Conservation (phyloP, 2,329 filamentous ascomycete genomes). For the Epichloe brachyelytri region DNA sequence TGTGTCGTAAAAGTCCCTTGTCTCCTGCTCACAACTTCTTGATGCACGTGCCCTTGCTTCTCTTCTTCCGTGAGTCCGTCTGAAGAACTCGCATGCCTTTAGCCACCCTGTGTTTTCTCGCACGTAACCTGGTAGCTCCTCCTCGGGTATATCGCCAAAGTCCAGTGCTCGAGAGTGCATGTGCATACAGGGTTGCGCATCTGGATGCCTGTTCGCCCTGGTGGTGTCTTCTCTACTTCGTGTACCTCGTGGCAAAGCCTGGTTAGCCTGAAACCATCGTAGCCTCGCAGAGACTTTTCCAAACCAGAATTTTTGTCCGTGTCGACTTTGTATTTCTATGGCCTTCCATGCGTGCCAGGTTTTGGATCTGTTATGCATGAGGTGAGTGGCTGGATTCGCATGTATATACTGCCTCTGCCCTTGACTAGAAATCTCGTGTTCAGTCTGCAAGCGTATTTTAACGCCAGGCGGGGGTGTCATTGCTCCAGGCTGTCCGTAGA, state of each 20-base stretch:
- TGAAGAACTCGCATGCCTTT: conserved; percentile 25
- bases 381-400: conserved; percentile 39
- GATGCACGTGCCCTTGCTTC: conserved; percentile 5
- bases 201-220: conserved; percentile 3
- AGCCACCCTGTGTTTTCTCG: conserved; percentile 32
- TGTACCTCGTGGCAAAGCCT: conserved; percentile 1
- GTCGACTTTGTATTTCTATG: conserved; percentile 35
- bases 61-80: conserved; percentile 11
- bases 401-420: conserved; percentile 27
- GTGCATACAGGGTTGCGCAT: conserved; percentile 16
- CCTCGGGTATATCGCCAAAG: conserved; percentile 24
- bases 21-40: conserved; percentile 11
- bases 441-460: background rate
- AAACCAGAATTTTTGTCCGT: conserved; percentile 36
- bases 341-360: conserved; percentile 35
- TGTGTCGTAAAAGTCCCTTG: conserved; percentile 11
- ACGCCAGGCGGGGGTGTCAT: conserved; percentile 13
- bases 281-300: conserved; percentile 30
- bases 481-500: conserved; percentile 23
- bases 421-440: background rate
- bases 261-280: conserved; percentile 16
- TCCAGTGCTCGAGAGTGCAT: conserved; percentile 17
- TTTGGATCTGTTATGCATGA: conserved; percentile 27
- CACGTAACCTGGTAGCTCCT: conserved; percentile 32
- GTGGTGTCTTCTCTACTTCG: conserved; percentile 7